Conservation (phyloP, 2,329 filamentous ascomycete species). For the Alternaria solani region DNA sequence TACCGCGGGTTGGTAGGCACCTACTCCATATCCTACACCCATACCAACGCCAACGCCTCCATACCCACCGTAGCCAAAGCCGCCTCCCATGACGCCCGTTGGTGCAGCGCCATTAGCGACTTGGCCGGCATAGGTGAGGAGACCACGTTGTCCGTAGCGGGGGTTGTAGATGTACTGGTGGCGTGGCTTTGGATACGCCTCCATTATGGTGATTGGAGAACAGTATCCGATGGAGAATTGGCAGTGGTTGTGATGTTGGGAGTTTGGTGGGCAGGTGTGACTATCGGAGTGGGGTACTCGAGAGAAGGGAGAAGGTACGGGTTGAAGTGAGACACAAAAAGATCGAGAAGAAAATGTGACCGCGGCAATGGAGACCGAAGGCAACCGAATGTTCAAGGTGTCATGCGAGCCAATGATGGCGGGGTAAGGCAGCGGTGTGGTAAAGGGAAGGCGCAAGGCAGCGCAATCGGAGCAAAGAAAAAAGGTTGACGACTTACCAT, state of each 20-base stretch:
- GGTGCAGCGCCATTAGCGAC: conserved; percentile 38
- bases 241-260: background rate
- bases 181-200: conserved; percentile 40
- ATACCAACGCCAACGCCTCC: conserved; percentile 17
- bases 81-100: conserved; percentile 28
- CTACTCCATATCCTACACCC: conserved; percentile 27
- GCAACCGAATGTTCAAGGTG: background rate
- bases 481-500: conserved; percentile 36
- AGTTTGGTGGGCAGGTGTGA: conserved; percentile 2
- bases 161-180: conserved; percentile 44
- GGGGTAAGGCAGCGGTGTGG: conserved; percentile 23
- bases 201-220: conserved; percentile 19
- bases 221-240: background rate
- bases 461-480: conserved; percentile 15
- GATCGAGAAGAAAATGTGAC: conserved; percentile 11
- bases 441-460: conserved; percentile 17
- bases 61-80: conserved; percentile 26
- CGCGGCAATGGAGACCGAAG: background rate
- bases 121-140: conserved; percentile 39
- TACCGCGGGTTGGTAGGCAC: conserved; percentile 36
- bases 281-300: conserved; percentile 3
- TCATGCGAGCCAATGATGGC: conserved; percentile 17
- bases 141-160: conserved; percentile 39
- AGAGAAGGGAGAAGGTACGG: conserved; percentile 23
- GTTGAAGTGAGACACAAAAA: conserved; percentile 6